Conservation (phyloP, 352 stramenopile genomes). For the Halophytophthora batemanensis region DNA sequence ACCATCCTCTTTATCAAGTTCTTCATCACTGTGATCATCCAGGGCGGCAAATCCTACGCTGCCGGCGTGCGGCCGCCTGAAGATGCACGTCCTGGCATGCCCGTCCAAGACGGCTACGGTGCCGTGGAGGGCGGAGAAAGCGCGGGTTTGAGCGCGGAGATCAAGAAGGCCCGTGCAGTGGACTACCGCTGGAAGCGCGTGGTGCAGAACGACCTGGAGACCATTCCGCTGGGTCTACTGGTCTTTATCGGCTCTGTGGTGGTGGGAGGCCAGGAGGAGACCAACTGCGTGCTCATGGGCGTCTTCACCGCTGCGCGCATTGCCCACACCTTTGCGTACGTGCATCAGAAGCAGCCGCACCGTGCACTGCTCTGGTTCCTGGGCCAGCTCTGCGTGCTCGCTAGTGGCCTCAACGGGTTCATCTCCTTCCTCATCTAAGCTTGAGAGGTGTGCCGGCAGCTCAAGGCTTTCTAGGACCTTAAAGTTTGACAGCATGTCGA, state of each 20-base stretch:
- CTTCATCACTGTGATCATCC: slow-evolving; percentile 26
- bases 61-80: slow-evolving; percentile 28
- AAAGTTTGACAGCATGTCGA: no score
- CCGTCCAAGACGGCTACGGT: slow-evolving; percentile 40
- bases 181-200: slow-evolving; percentile 61
- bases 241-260: slow-evolving; percentile 41
- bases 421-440: slow-evolving; percentile 27
- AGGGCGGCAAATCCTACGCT: slow-evolving; percentile 33
- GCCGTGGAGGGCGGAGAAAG: slow-evolving; percentile 34
- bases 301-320: slow-evolving; percentile 32
- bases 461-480: no score
- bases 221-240: slow-evolving; percentile 45
- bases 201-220: slow-evolving; percentile 57
- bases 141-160: no score
- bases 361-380: slow-evolving; percentile 28
- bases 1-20: slow-evolving; percentile 35
- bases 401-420: slow-evolving; percentile 33
- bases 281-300: slow-evolving; percentile 38
- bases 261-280: slow-evolving; percentile 35
- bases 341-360: slow-evolving; percentile 32
- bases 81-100: slow-evolving; percentile 27
- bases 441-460: no score
- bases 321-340: slow-evolving; percentile 34
- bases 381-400: slow-evolving; percentile 37
- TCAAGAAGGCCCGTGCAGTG: slow-evolving; percentile 19